phyloP scores from a whole-genome alignment of 2,329 filamentous ascomycete species.

The Diaporthe ampelina region DNA sequence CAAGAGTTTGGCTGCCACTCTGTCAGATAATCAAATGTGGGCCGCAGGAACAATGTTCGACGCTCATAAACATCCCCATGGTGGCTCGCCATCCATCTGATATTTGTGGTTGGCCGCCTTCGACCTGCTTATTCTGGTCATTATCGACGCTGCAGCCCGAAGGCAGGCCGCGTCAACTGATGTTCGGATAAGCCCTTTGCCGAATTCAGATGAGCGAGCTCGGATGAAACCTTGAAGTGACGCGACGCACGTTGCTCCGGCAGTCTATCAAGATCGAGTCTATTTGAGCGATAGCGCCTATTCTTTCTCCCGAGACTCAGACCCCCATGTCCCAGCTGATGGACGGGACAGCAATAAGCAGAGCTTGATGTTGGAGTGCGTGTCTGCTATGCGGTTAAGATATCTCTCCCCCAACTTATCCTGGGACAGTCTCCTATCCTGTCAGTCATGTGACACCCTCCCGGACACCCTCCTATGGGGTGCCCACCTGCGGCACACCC shows the following conservation, averaged over 20 bases:
- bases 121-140: too few species aligned
- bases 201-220: constrained; percentile 20
- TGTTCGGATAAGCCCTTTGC: constrained; percentile 10
- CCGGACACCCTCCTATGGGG: too few species aligned
- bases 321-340: neutral
- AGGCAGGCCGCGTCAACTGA: constrained; percentile 23
- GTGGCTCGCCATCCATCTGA: constrained; percentile 1
- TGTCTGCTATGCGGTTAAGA: too few species aligned
- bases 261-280: neutral
- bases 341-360: neutral
- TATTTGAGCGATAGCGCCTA: neutral
- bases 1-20: neutral
- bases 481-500: too few species aligned
- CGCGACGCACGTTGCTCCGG: constrained; percentile 1
- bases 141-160: neutral
- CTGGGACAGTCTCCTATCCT: too few species aligned
- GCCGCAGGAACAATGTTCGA: neutral
- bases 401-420: too few species aligned
- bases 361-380: too few species aligned
- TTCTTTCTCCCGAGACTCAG: neutral
- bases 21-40: constrained; percentile 14
- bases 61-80: neutral
- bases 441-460: too few species aligned
- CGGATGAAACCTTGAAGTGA: constrained; percentile 18
- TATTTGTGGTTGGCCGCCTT: neutral